Evolutionary conservation across 164 flowering plant genomes (phyloP), one percentile per base, ranked within the genome.

Genomic region (Kingdonia uniflora): DNA sequence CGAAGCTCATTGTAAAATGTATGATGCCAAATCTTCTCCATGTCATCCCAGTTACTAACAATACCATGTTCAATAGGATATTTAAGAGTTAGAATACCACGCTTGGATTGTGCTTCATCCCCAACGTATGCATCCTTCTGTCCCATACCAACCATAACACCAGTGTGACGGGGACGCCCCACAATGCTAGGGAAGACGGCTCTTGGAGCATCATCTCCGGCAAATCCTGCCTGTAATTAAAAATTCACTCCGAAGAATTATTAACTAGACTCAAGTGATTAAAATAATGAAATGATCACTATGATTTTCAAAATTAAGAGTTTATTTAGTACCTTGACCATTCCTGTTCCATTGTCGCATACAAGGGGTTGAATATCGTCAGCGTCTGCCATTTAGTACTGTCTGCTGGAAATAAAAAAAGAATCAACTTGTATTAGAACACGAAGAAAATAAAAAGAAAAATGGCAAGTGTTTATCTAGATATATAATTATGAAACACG

Each of bases 131-230:
- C 89, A 74, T 82, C 89, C 52, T 82, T 82, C 51, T 82, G 90
- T 7, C 90, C 90, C 90, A 82, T 82, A 33, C 90, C 90, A 65
- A 83, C 90, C 86, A 83, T 83, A 64, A 83, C 86, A 62, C 90
- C 90, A 23, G 90, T 83, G 73, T 83, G 90, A 20, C 90, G 82
- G 22, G 90, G 86, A 20, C 85, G 80, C 14, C 87, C 87, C 11
- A 81, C 87, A 54, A 81, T 81, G 62, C 87, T 81, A 38, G 88
- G 88, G 61, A 81, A 79, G 15, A 81, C 84, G 23, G 84, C 87
- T 54, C 87, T 79, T 14, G 87, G 87, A 38, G 87, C 90, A 74
- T 82, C 90, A 65, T 82, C 90, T 55, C 90, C 90, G 39, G 90
- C 90, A 66, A 82, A 82, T 19, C 87, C 87, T 65, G 87, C 87